Percentiles rank a stretch among this genome's conserved stretches.
Evolutionary conservation across 305 asterid species (phyloP).

Genomic region (Fraxinus albicans): DNA sequence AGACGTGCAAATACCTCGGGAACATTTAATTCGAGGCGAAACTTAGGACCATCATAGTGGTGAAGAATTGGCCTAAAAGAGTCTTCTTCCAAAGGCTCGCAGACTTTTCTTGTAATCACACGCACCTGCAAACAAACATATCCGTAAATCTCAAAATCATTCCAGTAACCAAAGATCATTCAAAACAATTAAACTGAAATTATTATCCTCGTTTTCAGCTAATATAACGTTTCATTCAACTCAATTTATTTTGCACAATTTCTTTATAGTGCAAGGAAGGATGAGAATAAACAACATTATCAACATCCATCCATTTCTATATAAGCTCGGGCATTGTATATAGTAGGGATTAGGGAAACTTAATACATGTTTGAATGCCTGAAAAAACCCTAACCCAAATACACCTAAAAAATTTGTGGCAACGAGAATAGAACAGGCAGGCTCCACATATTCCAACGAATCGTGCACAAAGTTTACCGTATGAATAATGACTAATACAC

Average conservation of each 20-base stretch:
- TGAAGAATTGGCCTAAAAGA: constrained; percentile 96
- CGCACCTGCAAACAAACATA: constrained; percentile 50
- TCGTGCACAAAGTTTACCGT: background rate
- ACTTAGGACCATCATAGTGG: constrained; percentile 96
- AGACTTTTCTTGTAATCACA: constrained; percentile 74
- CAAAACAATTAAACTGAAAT: background rate
- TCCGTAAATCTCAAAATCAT: background rate
- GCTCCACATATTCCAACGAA: background rate
- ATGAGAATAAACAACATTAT: background rate
- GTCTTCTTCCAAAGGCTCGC: constrained; percentile 95
- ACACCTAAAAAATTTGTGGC: background rate
- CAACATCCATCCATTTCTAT: too few relatives aligned
- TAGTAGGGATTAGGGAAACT: background rate
- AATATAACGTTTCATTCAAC: background rate
- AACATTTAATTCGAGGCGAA: constrained; percentile 85
- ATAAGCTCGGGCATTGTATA: background rate
- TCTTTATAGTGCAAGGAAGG: background rate
- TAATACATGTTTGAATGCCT: background rate
- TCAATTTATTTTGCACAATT: background rate
- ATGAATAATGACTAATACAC: background rate
- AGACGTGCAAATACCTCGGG: constrained; percentile 64
- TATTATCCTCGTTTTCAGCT: background rate
- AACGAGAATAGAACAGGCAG: background rate
- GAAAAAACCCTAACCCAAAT: background rate
- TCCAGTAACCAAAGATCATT: background rate